These are phyloP conservation scores for Hapsidospora chrysogenum DNA, from an alignment of 495 filamentous ascomycete genomes.

Conservation along the genomic window DNA sequence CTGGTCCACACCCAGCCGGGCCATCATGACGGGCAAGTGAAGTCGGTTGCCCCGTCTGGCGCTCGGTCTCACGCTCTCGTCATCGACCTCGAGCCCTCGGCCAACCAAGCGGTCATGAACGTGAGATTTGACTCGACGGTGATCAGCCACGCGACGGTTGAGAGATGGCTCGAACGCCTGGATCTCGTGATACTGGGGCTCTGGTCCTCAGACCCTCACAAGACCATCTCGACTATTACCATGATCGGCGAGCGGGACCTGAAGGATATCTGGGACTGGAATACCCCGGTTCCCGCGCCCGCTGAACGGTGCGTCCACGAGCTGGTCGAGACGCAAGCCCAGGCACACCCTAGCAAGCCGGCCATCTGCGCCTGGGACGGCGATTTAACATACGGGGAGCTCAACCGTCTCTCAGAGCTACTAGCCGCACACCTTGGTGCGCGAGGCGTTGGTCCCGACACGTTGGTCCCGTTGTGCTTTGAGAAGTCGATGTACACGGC, in stretches of 20 bases:
- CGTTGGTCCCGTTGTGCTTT: constrained; percentile 25
- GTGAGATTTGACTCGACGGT: too few relatives aligned
- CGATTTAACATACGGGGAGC: constrained; percentile 29
- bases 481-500: constrained; percentile 20
- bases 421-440: constrained; percentile 24
- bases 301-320: constrained; percentile 12
- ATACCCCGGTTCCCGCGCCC: not conserved
- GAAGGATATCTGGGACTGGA: not conserved
- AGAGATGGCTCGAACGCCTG: too few relatives aligned
- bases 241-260: not conserved
- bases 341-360: constrained; percentile 5
- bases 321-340: constrained; percentile 6
- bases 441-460: constrained; percentile 20
- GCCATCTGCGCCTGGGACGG: constrained; percentile 35
- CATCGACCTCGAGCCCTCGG: too few relatives aligned
- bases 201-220: too few relatives aligned
- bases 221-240: not conserved
- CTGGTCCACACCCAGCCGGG: too few relatives aligned
- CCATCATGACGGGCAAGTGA: too few relatives aligned
- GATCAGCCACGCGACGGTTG: too few relatives aligned
- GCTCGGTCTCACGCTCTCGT: too few relatives aligned
- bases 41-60: too few relatives aligned
- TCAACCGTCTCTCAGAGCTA: constrained; percentile 24
- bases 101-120: too few relatives aligned
- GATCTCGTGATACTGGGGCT: too few relatives aligned